Conservation (phyloP, 108 stramenopile genomes). For the Nitzschia putrida region DNA sequence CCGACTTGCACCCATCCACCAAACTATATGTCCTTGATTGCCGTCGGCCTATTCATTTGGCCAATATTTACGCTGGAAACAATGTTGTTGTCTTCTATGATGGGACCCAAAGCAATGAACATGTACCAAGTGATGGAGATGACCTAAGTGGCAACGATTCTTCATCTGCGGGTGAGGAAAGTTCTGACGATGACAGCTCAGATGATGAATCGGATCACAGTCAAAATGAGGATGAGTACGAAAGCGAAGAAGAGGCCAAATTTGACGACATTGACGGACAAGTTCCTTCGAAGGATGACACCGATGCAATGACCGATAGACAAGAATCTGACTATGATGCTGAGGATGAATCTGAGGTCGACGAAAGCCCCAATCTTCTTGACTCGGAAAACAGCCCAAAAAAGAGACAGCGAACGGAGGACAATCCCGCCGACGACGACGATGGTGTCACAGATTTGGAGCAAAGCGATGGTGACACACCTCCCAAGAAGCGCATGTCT, state of each 20-base stretch:
- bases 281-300: conserved; percentile 13
- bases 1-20: conserved; percentile 2
- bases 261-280: conserved; percentile 42
- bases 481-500: conserved; percentile 14
- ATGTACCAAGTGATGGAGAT: conserved; percentile 79
- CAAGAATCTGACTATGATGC: conserved; percentile 1
- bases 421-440: conserved; percentile 20
- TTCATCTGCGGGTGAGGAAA: conserved; percentile 31
- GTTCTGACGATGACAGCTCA: conserved; percentile 45
- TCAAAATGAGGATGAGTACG: conserved; percentile 44
- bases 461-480: conserved; percentile 14
- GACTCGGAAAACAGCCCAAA: conserved; percentile 33
- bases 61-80: conserved; percentile 68
- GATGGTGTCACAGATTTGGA: conserved; percentile 21
- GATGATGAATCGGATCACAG: conserved; percentile 42
- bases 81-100: conserved; percentile 75
- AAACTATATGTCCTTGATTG: conserved; percentile 77
- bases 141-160: conserved; percentile 71
- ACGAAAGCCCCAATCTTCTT: conserved; percentile 6
- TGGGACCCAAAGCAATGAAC: conserved; percentile 54
- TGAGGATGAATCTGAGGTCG: conserved; percentile 12
- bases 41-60: conserved; percentile 76
- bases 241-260: conserved; percentile 26
- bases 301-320: conserved; percentile 50
- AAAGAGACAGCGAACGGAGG: conserved; percentile 17